Conservation (phyloP, 179 eudicot species). For the Sideroxylon spinosum region DNA sequence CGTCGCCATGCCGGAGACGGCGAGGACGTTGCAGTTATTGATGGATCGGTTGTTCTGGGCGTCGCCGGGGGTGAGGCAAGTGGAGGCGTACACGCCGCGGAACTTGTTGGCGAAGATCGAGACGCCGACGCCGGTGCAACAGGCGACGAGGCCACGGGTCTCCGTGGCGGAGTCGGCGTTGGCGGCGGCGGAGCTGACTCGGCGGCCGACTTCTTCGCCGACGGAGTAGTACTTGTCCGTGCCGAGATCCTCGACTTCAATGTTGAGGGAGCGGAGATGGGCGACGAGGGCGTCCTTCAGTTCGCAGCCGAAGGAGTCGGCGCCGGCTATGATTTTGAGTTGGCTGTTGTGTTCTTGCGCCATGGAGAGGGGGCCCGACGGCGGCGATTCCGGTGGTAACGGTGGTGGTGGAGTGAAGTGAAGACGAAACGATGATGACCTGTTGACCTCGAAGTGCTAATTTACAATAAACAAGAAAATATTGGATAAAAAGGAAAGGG, state of each 20-base stretch:
- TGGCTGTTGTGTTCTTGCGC: constrained; percentile 27
- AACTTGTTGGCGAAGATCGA: constrained; percentile 82
- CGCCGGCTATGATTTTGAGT: constrained; percentile 70
- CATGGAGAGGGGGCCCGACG: background rate
- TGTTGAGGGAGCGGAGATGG: constrained; percentile 64
- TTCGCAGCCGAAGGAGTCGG: constrained; percentile 60
- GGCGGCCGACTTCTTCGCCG: constrained; percentile 61
- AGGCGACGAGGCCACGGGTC: constrained; percentile 61
- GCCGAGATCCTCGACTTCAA: constrained; percentile 75
- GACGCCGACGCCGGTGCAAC: constrained; percentile 84
- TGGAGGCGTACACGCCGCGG: constrained; percentile 80
- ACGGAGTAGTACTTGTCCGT: constrained; percentile 69
- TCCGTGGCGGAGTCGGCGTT: constrained; percentile 17
- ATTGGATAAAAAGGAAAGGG: too few relatives aligned
- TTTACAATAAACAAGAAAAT: too few relatives aligned
- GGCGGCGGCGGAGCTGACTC: constrained; percentile 32
- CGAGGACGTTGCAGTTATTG: constrained; percentile 84
- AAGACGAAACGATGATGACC: background rate
- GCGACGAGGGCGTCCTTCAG: constrained; percentile 59
- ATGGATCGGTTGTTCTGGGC: constrained; percentile 73
- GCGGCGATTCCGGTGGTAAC: background rate
- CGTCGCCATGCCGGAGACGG: constrained; percentile 63
- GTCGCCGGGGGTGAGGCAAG: constrained; percentile 53
- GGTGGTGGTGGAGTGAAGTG: background rate
- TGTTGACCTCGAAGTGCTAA: too few relatives aligned